Evolutionary conservation across 2,329 filamentous ascomycete genomes (phyloP).

Genomic region (Xylariaceae sp.): DNA sequence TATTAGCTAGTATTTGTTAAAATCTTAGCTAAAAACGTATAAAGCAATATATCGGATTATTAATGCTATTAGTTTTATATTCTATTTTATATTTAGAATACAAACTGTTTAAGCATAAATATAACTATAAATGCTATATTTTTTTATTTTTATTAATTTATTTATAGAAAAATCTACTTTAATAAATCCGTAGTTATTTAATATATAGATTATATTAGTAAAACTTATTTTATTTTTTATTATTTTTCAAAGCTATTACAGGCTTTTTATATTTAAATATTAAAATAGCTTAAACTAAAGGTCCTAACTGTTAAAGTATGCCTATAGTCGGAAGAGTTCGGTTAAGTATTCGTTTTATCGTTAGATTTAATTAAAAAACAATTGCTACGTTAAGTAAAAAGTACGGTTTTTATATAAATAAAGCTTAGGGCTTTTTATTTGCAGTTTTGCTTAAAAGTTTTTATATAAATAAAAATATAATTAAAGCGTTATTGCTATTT

Average conservation of each 20-base stretch:
- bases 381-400: conserved; percentile 6
- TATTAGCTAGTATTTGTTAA: not conserved
- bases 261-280: not conserved
- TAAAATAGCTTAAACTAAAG: conserved; percentile 9
- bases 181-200: conserved; percentile 5
- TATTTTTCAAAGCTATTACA: not conserved
- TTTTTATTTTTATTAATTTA: not conserved
- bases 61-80: not conserved
- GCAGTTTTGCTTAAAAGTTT: conserved; percentile 5
- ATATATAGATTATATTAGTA: not conserved
- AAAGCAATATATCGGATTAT: not conserved
- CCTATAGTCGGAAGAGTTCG: conserved; percentile 4
- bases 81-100: conserved; percentile 3
- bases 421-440: not conserved
- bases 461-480: conserved; percentile 5
- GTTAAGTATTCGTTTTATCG: not conserved
- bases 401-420: conserved; percentile 7
- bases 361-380: conserved; percentile 4
- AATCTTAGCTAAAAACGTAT: not conserved
- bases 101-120: conserved; percentile 5
- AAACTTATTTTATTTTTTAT: conserved; percentile 9
- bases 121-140: conserved; percentile 9
- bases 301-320: conserved; percentile 8
- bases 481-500: not conserved
- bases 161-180: not conserved